Conservation (phyloP, 202 grass and related monocot species). For the Digitaria exilis region DNA sequence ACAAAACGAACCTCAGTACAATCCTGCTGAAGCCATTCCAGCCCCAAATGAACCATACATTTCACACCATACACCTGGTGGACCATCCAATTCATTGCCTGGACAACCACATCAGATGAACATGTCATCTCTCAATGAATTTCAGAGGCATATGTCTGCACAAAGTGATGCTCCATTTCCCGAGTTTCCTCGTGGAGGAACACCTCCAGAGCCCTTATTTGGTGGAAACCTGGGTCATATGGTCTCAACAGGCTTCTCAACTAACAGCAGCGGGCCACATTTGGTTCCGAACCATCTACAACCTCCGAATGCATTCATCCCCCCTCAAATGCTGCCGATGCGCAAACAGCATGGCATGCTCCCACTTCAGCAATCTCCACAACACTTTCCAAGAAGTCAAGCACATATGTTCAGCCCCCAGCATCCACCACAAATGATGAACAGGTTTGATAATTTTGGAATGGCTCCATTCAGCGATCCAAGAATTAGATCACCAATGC, state of each 20-base stretch:
- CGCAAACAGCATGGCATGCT: constrained; percentile 54
- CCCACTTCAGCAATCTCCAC: constrained; percentile 52
- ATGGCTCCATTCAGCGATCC: constrained; percentile 56
- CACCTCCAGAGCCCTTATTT: neutral
- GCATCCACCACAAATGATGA: constrained; percentile 56
- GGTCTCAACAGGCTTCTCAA: constrained; percentile 1
- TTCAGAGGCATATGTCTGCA: constrained; percentile 32
- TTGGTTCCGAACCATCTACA: neutral
- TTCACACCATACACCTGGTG: neutral
- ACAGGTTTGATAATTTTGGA: constrained; percentile 56
- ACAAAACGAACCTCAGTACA: constrained; percentile 65
- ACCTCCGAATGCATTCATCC: constrained; percentile 50
- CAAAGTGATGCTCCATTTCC: constrained; percentile 9
- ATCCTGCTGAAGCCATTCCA: constrained; percentile 53
- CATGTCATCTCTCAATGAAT: constrained; percentile 19
- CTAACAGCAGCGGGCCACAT: constrained; percentile 15
- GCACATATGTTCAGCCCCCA: constrained; percentile 48
- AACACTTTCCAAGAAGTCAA: constrained; percentile 54
- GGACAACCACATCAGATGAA: neutral
- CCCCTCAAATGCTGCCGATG: constrained; percentile 36
- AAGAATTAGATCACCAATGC: constrained; percentile 48
- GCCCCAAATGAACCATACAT: constrained; percentile 13
- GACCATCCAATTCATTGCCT: constrained; percentile 3
- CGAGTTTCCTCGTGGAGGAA: neutral
- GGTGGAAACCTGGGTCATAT: neutral